A percentile compares a stretch with the other conserved stretches of the same genome.
Conservation (phyloP, 208 protist species). For the Crithidia thermophila region DNA sequence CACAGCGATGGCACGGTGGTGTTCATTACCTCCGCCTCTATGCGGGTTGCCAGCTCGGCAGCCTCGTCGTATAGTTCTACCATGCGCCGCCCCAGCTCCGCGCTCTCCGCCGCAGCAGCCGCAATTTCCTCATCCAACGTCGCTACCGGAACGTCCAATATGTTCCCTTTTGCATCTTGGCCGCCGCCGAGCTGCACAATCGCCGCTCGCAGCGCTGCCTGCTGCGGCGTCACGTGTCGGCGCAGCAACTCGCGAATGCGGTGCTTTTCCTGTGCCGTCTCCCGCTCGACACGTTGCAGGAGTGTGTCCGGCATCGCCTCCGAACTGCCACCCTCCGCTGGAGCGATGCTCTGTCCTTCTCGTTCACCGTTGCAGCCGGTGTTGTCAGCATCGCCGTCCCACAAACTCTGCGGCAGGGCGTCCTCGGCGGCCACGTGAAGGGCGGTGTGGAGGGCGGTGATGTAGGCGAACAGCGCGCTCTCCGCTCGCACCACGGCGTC, state of each 20-base stretch:
- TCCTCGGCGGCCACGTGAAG: slow-evolving; percentile 54
- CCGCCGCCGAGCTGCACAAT: slow-evolving; percentile 60
- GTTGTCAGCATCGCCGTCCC: slow-evolving; percentile 16
- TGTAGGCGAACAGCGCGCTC: slow-evolving; percentile 49
- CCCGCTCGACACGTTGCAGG: slow-evolving; percentile 72
- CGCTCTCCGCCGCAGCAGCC: slow-evolving; percentile 50
- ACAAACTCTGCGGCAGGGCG: slow-evolving; percentile 67
- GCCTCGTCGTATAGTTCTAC: slow-evolving; percentile 75
- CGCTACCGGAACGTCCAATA: slow-evolving; percentile 63
- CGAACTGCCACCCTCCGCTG: background rate
- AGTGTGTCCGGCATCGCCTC: slow-evolving; percentile 59
- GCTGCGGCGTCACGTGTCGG: slow-evolving; percentile 33
- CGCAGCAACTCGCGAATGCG: slow-evolving; percentile 45
- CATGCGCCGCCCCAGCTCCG: slow-evolving; percentile 58
- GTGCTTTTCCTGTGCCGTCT: slow-evolving; percentile 47
- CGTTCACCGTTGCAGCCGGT: background rate
- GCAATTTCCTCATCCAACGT: slow-evolving; percentile 70
- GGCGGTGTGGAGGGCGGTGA: slow-evolving; percentile 58
- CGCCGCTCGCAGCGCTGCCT: slow-evolving; percentile 42
- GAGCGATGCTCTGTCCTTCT: slow-evolving; percentile 16
- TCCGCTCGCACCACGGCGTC: slow-evolving; percentile 69
- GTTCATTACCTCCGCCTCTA: slow-evolving; percentile 57
- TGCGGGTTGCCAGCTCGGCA: slow-evolving; percentile 40
- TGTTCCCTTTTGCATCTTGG: slow-evolving; percentile 19
- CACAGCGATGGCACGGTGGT: slow-evolving; percentile 49